These are phyloP conservation scores for Fragaria iinumae DNA, from an alignment of 306 rosid genomes.

Conservation along the genomic window DNA sequence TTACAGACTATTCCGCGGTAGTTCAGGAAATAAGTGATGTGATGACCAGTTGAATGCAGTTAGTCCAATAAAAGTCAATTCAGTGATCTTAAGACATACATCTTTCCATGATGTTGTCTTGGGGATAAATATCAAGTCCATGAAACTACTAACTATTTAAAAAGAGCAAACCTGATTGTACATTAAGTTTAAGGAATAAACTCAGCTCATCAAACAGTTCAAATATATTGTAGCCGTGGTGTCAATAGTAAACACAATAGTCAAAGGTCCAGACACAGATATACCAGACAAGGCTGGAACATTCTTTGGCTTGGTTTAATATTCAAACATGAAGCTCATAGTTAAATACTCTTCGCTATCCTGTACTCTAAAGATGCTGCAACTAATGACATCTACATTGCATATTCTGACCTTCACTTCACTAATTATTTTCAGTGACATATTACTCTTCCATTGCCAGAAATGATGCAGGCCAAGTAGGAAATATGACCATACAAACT, in stretches of 20 bases:
- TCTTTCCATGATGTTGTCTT: background rate
- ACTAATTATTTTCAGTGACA: background rate
- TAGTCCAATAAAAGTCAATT: background rate
- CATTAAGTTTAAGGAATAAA: background rate
- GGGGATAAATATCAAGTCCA: background rate
- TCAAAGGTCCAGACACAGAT: background rate
- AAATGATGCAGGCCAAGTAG: background rate
- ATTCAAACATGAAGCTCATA: constrained; percentile 1
- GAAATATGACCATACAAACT: background rate
- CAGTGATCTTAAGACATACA: background rate
- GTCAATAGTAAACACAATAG: background rate
- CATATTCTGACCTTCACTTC: background rate
- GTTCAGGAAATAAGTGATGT: background rate
- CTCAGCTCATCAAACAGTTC: background rate
- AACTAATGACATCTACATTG: background rate
- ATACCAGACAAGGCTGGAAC: background rate
- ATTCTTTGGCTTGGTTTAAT: background rate
- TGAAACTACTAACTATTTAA: background rate
- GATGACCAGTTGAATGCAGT: no score
- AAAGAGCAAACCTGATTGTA: background rate
- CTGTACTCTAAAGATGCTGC: background rate
- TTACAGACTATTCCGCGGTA: background rate
- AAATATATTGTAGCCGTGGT: background rate
- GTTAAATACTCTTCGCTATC: background rate
- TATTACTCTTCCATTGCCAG: background rate